A percentile compares a stretch with the other conserved stretches of the same genome.
Conservation (phyloP, 805 yeast genomes). For the Saturnispora serradocipensis region DNA sequence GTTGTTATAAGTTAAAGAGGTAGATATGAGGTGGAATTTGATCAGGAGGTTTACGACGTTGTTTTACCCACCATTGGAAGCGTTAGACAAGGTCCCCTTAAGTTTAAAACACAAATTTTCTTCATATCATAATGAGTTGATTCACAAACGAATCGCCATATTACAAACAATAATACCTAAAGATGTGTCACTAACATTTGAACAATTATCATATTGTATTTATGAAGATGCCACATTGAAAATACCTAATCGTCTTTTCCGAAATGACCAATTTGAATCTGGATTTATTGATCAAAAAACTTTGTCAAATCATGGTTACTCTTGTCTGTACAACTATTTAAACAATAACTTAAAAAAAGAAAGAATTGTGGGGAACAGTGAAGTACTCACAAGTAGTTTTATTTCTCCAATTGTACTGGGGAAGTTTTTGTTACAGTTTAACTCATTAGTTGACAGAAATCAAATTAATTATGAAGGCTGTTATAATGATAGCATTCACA, state of each 20-base stretch:
- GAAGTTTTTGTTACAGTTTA: constrained; percentile 3
- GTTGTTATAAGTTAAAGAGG: not conserved
- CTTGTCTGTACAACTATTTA: not conserved
- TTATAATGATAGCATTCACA: not conserved
- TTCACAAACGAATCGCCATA: constrained; percentile 17
- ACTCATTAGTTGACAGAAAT: not conserved
- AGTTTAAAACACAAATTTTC: constrained; percentile 16
- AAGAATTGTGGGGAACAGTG: not conserved
- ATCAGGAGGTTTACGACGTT: not conserved
- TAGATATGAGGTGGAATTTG: not conserved
- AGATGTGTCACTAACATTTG: constrained; percentile 16
- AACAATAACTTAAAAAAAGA: not conserved
- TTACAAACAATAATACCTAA: constrained; percentile 18
- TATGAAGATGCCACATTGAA: constrained; percentile 11
- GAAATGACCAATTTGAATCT: not conserved
- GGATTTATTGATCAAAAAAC: constrained; percentile 6
- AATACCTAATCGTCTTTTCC: not conserved
- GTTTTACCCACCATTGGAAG: not conserved
- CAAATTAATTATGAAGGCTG: constrained; percentile 3
- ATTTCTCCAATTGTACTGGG: not conserved
- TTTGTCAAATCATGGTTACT: constrained; percentile 11
- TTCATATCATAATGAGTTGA: not conserved
- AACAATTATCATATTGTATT: constrained; percentile 17
- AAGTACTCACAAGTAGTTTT: not conserved
- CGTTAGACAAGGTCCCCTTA: not conserved